Percentiles rank a stretch among this genome's conserved stretches.
phyloP scores from a whole-genome alignment of 768 basidiomycete species.

The Tulasnella sp. region DNA sequence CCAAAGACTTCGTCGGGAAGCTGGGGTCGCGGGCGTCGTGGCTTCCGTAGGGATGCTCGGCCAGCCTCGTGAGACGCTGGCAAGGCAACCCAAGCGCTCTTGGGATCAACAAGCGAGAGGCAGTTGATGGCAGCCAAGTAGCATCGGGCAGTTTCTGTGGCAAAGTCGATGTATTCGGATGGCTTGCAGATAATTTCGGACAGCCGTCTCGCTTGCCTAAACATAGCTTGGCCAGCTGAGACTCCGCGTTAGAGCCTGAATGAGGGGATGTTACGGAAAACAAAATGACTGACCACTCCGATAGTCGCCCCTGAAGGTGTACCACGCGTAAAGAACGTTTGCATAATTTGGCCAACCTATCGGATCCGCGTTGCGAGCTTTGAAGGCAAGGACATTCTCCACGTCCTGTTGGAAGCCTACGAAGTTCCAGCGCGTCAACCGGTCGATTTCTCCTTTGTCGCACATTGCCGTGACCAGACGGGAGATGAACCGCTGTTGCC shows the following conservation, averaged over 20 bases:
- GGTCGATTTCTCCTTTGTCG: constrained; percentile 75
- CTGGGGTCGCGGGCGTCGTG: constrained; percentile 36
- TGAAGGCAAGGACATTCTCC: constrained; percentile 83
- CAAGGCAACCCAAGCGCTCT: constrained; percentile 79
- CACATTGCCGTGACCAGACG: constrained; percentile 90
- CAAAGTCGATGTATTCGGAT: constrained; percentile 49
- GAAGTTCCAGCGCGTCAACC: constrained; percentile 78
- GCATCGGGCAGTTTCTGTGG: constrained; percentile 62
- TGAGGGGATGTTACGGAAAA: neutral
- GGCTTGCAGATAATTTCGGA: constrained; percentile 44
- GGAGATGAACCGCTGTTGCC: constrained; percentile 76
- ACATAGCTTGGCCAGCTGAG: constrained; percentile 87
- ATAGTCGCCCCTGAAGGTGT: constrained; percentile 81
- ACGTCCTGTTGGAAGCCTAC: constrained; percentile 80
- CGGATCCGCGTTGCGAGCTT: constrained; percentile 91
- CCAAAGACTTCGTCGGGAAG: constrained; percentile 74
- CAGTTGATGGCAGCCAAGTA: constrained; percentile 87
- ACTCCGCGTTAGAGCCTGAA: constrained; percentile 19
- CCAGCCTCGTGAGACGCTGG: constrained; percentile 47
- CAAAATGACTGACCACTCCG: constrained; percentile 64
- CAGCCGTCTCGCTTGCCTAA: constrained; percentile 80
- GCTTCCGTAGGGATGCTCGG: constrained; percentile 33
- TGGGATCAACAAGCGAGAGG: constrained; percentile 72
- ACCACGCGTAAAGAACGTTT: constrained; percentile 92
- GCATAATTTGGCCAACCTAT: constrained; percentile 80